Percentiles rank a stretch among this genome's conserved stretches.
phyloP scores from a whole-genome alignment of 164 flowering plant genomes.

The Sextonia rubra region DNA sequence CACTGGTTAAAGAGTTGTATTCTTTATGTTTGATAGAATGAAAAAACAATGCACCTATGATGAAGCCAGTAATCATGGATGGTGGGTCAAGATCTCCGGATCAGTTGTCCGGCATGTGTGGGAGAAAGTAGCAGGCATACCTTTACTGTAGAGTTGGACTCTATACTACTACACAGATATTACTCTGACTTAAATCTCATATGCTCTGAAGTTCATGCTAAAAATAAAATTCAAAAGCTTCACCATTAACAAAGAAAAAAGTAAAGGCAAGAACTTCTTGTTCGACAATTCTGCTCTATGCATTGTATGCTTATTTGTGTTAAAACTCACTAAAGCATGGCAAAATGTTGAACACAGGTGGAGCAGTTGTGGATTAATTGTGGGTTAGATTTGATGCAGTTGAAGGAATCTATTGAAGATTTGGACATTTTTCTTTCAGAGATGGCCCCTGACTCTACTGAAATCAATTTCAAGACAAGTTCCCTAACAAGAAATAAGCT shows the following conservation, averaged over 20 bases:
- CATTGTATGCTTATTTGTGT: neutral
- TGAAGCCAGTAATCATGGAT: too few relatives aligned
- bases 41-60: too few relatives aligned
- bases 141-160: neutral
- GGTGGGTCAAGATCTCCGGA: too few relatives aligned
- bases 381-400: slow-evolving; percentile 31
- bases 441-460: slow-evolving; percentile 12
- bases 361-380: slow-evolving; percentile 49
- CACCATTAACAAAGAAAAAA: neutral
- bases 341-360: slow-evolving; percentile 34
- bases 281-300: neutral
- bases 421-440: slow-evolving; percentile 22
- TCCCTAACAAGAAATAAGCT: slow-evolving; percentile 25
- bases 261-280: neutral
- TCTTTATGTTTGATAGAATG: too few relatives aligned
- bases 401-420: slow-evolving; percentile 30
- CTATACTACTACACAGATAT: neutral
- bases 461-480: slow-evolving; percentile 9
- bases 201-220: neutral
- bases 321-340: neutral
- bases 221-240: neutral
- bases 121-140: too few relatives aligned
- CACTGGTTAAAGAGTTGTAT: too few relatives aligned
- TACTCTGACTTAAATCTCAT: neutral
- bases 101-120: too few relatives aligned